Evolutionary conservation across 306 rosid species (phyloP).

Genomic region (Quercus aquifolioides): DNA sequence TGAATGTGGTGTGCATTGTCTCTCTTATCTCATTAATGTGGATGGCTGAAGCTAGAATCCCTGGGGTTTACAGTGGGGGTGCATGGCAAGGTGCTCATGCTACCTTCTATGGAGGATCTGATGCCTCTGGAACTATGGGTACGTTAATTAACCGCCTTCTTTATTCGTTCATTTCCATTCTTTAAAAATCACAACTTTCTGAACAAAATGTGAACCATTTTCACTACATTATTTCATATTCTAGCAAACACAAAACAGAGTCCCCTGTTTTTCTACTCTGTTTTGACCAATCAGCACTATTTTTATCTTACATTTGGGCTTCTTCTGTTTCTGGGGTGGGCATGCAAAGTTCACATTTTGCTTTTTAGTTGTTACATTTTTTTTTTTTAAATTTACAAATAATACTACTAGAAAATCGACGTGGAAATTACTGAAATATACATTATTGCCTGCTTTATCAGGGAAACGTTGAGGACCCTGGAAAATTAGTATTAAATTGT

Average conservation of each 20-base stretch:
- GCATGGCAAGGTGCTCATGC: slow-evolving; percentile 88
- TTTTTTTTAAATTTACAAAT: too few species aligned
- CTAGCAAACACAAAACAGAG: neutral
- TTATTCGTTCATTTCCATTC: neutral
- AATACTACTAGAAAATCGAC: neutral
- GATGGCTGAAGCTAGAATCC: slow-evolving; percentile 59
- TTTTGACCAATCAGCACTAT: neutral
- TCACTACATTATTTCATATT: neutral
- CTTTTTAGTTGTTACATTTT: neutral
- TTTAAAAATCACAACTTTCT: neutral
- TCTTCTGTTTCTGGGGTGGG: neutral
- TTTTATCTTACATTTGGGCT: neutral
- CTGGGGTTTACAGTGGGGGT: slow-evolving; percentile 68
- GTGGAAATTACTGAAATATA: neutral
- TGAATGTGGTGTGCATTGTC: slow-evolving; percentile 30
- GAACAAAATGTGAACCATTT: neutral
- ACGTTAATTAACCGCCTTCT: neutral
- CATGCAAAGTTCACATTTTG: neutral
- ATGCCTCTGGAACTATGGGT: slow-evolving; percentile 99
- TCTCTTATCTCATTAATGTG: slow-evolving; percentile 39
- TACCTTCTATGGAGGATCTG: slow-evolving; percentile 92
- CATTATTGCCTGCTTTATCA: neutral
- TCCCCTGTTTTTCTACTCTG: neutral
- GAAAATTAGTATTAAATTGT: neutral
- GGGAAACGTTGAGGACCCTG: neutral